These are phyloP conservation scores for Nemania sp. DNA, from an alignment of 2,329 filamentous ascomycete genomes.

Conservation along the genomic window DNA sequence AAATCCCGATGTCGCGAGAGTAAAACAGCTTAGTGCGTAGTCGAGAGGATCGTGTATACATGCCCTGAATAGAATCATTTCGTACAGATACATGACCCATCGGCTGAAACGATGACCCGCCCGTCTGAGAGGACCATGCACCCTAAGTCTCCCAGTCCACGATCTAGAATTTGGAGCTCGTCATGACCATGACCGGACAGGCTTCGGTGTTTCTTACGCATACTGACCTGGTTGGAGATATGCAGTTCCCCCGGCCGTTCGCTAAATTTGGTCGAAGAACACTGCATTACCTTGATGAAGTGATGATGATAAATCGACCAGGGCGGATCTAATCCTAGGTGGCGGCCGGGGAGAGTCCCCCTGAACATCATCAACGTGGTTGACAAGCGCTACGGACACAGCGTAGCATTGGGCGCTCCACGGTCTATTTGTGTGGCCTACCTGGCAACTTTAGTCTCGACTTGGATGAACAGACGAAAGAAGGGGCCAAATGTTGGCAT, in stretches of 20 bases:
- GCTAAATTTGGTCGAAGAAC: slow-evolving; percentile 6
- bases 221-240: slow-evolving; percentile 18
- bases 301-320: slow-evolving; percentile 36
- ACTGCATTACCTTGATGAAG: slow-evolving; percentile 29
- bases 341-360: slow-evolving; percentile 22
- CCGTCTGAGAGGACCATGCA: slow-evolving; percentile 4
- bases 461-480: slow-evolving; percentile 10
- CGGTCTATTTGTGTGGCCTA: slow-evolving; percentile 15
- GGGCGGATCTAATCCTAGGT: slow-evolving; percentile 8
- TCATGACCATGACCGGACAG: background rate
- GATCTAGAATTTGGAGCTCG: slow-evolving; percentile 18
- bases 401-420: slow-evolving; percentile 27
- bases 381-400: slow-evolving; percentile 24
- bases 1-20: background rate
- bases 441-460: no score
- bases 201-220: slow-evolving; percentile 6
- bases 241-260: slow-evolving; percentile 13
- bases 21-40: no score
- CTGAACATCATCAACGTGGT: slow-evolving; percentile 30
- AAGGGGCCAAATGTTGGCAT: background rate
- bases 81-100: slow-evolving; percentile 8
- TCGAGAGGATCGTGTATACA: background rate
- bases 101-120: slow-evolving; percentile 20
- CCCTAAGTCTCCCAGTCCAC: background rate
- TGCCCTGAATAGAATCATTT: background rate